Percentiles rank a stretch among this genome's conserved stretches.
Evolutionary conservation across 768 basidiomycete species (phyloP).

Genomic region (Porphyrellus cyaneotinctus): DNA sequence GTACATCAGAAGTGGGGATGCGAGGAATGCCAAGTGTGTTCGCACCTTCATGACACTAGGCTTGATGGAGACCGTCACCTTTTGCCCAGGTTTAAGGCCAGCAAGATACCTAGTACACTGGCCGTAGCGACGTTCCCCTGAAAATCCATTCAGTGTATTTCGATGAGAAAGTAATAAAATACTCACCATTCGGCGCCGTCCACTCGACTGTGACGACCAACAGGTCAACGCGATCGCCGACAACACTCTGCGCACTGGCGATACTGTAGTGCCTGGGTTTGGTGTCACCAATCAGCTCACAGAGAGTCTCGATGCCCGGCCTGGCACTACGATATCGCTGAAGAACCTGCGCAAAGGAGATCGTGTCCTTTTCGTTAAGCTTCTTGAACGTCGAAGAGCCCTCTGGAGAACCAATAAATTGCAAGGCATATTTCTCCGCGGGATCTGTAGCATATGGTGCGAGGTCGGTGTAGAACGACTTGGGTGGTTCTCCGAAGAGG

Average conservation of each 20-base stretch:
- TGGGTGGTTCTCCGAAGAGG: constrained; percentile 92
- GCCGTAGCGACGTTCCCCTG: constrained; percentile 77
- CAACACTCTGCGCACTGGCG: constrained; percentile 91
- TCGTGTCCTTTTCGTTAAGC: constrained; percentile 89
- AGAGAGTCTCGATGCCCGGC: constrained; percentile 80
- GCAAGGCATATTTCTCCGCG: constrained; percentile 73
- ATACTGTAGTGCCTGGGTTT: constrained; percentile 99
- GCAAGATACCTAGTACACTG: constrained; percentile 97
- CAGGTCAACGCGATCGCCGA: constrained; percentile 91
- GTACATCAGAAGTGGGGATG: constrained; percentile 7
- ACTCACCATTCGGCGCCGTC: constrained; percentile 75
- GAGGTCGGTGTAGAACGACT: constrained; percentile 90
- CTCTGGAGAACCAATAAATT: constrained; percentile 92
- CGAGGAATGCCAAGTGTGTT: not conserved
- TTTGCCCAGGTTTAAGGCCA: constrained; percentile 75
- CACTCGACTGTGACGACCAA: constrained; percentile 97
- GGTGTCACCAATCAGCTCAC: constrained; percentile 89
- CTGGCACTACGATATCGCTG: constrained; percentile 70
- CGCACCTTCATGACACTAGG: constrained; percentile 98
- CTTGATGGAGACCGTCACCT: constrained; percentile 96
- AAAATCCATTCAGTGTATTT: constrained; percentile 2
- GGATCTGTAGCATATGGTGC: constrained; percentile 66
- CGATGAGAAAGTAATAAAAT: not conserved
- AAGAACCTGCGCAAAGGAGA: constrained; percentile 88
- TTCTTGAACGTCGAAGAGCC: constrained; percentile 93